phyloP scores from a whole-genome alignment of 257 asterid species.

The Penstemon eatonii region DNA sequence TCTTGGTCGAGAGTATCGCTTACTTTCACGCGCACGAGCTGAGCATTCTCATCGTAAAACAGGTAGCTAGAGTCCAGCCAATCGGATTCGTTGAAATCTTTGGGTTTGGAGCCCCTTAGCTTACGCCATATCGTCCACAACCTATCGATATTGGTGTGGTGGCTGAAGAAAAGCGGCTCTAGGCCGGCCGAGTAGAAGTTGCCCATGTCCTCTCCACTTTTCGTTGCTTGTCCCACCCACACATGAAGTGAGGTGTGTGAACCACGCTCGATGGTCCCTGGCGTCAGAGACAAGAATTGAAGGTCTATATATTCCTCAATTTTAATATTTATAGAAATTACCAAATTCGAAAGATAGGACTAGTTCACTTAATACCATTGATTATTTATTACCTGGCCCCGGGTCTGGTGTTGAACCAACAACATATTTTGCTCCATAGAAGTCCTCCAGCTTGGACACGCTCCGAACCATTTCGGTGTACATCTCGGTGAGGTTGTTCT shows the following conservation, averaged over 20 bases:
- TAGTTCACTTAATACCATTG: no score
- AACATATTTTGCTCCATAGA: slow-evolving; percentile 17
- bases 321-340: no score
- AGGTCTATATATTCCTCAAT: no score
- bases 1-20: background rate
- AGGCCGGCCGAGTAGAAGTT: slow-evolving; percentile 6
- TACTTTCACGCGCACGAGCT: background rate
- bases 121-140: background rate
- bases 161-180: slow-evolving; percentile 21
- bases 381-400: background rate
- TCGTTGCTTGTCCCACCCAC: slow-evolving; percentile 18
- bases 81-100: background rate
- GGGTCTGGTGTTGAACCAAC: background rate
- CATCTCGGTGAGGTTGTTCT: slow-evolving; percentile 21
- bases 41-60: background rate
- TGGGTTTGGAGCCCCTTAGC: background rate
- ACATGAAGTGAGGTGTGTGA: slow-evolving; percentile 31
- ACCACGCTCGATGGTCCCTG: slow-evolving; percentile 24
- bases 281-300: no score
- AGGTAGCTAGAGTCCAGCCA: background rate
- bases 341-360: no score
- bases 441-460: background rate
- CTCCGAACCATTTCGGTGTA: slow-evolving; percentile 30
- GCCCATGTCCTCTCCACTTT: background rate
- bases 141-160: background rate